Conservation (phyloP, 495 filamentous ascomycete species). For the Hyphodiscus hymeniophilus region DNA sequence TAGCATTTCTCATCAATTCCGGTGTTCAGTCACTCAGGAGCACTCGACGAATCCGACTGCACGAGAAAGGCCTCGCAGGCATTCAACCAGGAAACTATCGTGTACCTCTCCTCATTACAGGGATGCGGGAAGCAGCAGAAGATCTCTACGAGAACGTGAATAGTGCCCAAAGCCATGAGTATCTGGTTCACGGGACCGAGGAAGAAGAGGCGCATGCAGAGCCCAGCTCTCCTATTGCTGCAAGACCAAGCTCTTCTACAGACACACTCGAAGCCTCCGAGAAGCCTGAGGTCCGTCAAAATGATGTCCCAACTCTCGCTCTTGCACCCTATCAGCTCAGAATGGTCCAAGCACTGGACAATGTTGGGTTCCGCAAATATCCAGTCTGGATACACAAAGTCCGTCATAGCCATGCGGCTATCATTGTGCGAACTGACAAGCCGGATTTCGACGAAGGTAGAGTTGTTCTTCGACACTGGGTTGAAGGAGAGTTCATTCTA, state of each 20-base stretch:
- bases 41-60: slow-evolving; percentile 60
- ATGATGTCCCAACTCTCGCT: slow-evolving; percentile 59
- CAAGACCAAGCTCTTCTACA: slow-evolving; percentile 5
- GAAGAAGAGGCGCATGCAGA: slow-evolving; percentile 15
- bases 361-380: slow-evolving; percentile 71
- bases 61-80: slow-evolving; percentile 62
- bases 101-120: slow-evolving; percentile 66
- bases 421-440: slow-evolving; percentile 65
- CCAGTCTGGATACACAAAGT: slow-evolving; percentile 78
- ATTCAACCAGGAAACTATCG: slow-evolving; percentile 57
- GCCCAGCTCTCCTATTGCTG: background rate
- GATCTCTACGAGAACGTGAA: slow-evolving; percentile 64
- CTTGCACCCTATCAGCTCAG: slow-evolving; percentile 70
- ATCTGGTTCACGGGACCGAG: slow-evolving; percentile 17
- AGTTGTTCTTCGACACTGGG: slow-evolving; percentile 75
- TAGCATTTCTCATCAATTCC: slow-evolving; percentile 67
- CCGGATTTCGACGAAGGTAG: slow-evolving; percentile 64
- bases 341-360: slow-evolving; percentile 72
- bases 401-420: slow-evolving; percentile 79
- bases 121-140: slow-evolving; percentile 63
- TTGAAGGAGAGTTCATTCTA: slow-evolving; percentile 58
- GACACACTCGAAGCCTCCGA: background rate
- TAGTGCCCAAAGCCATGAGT: slow-evolving; percentile 51
- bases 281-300: slow-evolving; percentile 17
- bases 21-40: slow-evolving; percentile 66